Conservation (phyloP, 345 rosid genomes). For the Arabidopsis suecica region DNA sequence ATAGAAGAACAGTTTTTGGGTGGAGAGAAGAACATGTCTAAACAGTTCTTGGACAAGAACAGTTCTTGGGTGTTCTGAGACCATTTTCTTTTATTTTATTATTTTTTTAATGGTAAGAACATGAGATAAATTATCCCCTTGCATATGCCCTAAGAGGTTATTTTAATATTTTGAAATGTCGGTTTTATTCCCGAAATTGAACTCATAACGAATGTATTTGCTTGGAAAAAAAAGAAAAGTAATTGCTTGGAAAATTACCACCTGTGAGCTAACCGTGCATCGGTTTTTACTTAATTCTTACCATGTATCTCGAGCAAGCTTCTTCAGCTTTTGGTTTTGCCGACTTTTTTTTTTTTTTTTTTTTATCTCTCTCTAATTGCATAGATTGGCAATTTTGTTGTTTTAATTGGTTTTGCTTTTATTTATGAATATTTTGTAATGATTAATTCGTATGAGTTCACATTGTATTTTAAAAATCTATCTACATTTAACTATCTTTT, state of each 20-base stretch:
- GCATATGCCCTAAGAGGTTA: neutral
- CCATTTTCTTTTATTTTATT: too few species aligned
- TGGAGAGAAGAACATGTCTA: too few species aligned
- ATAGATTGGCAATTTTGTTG: neutral
- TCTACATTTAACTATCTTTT: too few species aligned
- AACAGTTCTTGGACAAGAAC: too few species aligned
- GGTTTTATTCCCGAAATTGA: conserved; percentile 12
- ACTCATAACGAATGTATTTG: neutral
- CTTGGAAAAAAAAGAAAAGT: neutral
- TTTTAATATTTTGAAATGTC: neutral
- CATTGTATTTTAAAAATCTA: neutral
- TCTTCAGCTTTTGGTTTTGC: neutral
- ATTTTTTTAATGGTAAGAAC: too few species aligned
- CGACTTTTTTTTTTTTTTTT: too few species aligned
- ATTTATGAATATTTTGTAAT: neutral
- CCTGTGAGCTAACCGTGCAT: neutral
- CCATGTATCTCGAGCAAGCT: neutral
- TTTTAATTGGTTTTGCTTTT: neutral
- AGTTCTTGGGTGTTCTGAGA: too few species aligned
- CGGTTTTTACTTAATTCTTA: neutral
- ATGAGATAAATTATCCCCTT: too few species aligned
- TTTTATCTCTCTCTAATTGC: neutral
- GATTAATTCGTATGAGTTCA: neutral
- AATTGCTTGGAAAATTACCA: neutral
- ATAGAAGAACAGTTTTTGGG: too few species aligned